Conservation (phyloP, 257 asterid genomes). For the Thymus mandschuricus region DNA sequence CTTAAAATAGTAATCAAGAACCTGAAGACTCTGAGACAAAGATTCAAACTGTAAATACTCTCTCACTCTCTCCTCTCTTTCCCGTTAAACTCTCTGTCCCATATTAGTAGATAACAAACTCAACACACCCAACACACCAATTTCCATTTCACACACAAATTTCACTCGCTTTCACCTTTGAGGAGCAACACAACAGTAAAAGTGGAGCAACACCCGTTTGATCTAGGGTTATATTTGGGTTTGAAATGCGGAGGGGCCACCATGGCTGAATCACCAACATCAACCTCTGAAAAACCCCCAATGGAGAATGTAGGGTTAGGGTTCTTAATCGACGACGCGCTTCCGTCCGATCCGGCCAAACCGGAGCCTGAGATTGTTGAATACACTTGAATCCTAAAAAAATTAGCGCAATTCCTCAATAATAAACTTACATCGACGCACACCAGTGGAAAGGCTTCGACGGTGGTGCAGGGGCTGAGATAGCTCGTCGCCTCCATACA, state of each 20-base stretch:
- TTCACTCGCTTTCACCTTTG: not conserved
- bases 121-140: constrained; percentile 10
- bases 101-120: constrained; percentile 22
- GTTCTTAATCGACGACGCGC: constrained; percentile 27
- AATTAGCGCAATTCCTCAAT: no score
- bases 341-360: constrained; percentile 31
- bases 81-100: constrained; percentile 23
- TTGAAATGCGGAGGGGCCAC: constrained; percentile 45
- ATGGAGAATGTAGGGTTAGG: constrained; percentile 37
- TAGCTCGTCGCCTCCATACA: no score
- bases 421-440: no score
- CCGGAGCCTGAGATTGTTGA: constrained; percentile 11
- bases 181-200: constrained; percentile 15
- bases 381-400: no score
- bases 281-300: constrained; percentile 42
- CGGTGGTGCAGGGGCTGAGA: no score
- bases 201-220: constrained; percentile 4
- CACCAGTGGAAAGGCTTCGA: no score
- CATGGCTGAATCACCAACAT: constrained; percentile 47
- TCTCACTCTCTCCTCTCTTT: not conserved
- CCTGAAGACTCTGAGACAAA: constrained; percentile 32
- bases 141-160: constrained; percentile 4
- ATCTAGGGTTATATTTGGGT: constrained; percentile 31
- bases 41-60: no score
- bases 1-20: constrained; percentile 24